Conservation (phyloP, 257 asterid species). For the Leonotis leonurus region DNA sequence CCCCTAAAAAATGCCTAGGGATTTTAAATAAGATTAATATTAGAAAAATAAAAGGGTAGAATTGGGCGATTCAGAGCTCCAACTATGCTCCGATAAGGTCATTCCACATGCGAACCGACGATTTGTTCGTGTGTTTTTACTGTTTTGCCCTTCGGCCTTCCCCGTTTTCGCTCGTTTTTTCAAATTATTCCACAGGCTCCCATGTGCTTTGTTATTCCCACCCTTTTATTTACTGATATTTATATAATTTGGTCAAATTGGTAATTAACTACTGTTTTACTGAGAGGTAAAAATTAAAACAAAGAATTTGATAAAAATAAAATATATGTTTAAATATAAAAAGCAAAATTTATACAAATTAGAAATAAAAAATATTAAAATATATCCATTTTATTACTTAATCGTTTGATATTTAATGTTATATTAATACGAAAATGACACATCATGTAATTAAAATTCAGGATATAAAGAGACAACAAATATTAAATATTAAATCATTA, state of each 20-base stretch:
- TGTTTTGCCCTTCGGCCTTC: not conserved
- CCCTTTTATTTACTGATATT: not conserved
- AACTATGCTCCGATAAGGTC: not conserved
- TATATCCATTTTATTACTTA: too few species aligned
- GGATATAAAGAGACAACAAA: too few species aligned
- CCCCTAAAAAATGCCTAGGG: conserved; percentile 8
- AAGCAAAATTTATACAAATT: too few species aligned
- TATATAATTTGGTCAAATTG: not conserved
- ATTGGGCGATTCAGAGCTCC: not conserved
- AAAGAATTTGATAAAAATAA: too few species aligned
- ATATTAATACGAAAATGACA: too few species aligned
- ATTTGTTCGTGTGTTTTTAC: not conserved
- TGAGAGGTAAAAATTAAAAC: too few species aligned
- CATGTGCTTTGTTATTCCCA: conserved; percentile 10
- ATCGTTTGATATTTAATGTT: too few species aligned
- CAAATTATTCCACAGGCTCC: not conserved
- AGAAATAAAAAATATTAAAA: too few species aligned
- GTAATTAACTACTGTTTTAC: not conserved
- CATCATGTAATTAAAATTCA: too few species aligned
- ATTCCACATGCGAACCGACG: conserved; percentile 25
- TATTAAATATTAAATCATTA: too few species aligned
- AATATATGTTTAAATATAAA: too few species aligned
- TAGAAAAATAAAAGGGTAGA: not conserved
- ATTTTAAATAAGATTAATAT: not conserved
- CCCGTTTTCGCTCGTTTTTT: not conserved